phyloP scores from a whole-genome alignment of 805 yeast species.

The Lipomyces oligophaga region DNA sequence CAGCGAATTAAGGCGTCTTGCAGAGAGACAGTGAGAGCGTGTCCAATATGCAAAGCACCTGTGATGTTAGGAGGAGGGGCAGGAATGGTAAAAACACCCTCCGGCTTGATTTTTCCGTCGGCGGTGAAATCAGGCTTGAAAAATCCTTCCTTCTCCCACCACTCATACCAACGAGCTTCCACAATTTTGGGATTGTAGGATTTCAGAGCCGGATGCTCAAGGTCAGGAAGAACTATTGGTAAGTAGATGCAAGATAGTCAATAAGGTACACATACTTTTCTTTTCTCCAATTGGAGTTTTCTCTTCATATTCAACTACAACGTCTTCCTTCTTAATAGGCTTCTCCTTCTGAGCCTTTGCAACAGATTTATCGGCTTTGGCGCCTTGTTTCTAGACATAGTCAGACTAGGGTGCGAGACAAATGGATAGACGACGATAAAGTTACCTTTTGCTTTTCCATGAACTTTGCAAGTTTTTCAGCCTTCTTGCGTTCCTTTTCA shows the following conservation, averaged over 20 bases:
- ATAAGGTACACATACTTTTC: conserved; percentile 44
- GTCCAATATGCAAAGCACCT: conserved; percentile 98
- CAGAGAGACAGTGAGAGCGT: conserved; percentile 90
- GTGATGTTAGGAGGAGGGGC: conserved; percentile 99
- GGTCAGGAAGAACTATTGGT: conserved; percentile 54
- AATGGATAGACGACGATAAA: background rate
- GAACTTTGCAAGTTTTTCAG: conserved; percentile 85
- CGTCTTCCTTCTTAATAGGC: conserved; percentile 65
- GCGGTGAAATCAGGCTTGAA: conserved; percentile 80
- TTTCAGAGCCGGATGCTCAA: conserved; percentile 89
- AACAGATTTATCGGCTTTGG: conserved; percentile 42
- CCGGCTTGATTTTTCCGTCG: conserved; percentile 73
- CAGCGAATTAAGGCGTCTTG: conserved; percentile 91
- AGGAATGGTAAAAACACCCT: conserved; percentile 84
- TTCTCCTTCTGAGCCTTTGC: conserved; percentile 40
- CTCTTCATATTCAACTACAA: conserved; percentile 80
- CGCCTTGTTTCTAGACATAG: conserved; percentile 42
- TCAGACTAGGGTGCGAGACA: background rate
- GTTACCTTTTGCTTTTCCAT: conserved; percentile 74
- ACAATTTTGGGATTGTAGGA: conserved; percentile 90
- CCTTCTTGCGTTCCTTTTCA: conserved; percentile 85
- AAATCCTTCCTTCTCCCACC: conserved; percentile 91
- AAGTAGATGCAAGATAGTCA: background rate
- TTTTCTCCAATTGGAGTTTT: conserved; percentile 84
- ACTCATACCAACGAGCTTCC: conserved; percentile 94